These are phyloP conservation scores for Zizania palustris DNA, from an alignment of 202 grass and related monocot species.

Conservation along the genomic window DNA sequence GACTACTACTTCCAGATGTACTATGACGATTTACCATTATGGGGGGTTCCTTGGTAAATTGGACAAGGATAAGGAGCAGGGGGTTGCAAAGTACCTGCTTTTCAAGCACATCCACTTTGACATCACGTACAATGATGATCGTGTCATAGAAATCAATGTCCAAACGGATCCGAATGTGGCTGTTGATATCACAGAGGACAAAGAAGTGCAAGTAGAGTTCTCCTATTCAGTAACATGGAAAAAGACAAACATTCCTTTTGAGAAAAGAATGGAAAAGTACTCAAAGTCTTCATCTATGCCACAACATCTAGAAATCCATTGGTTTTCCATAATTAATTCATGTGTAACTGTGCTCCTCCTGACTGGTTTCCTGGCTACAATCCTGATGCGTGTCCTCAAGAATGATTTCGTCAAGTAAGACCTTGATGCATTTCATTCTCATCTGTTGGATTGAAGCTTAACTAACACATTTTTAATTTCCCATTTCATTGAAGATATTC, in stretches of 20 bases:
- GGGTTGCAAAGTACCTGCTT: constrained; percentile 63
- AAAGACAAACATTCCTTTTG: constrained; percentile 70
- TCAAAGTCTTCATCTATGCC: constrained; percentile 81
- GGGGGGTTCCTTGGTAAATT: constrained; percentile 95
- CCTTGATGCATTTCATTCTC: constrained; percentile 18
- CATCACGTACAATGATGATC: constrained; percentile 71
- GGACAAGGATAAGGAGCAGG: constrained; percentile 70
- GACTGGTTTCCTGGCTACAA: constrained; percentile 88
- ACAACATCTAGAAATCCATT: constrained; percentile 94
- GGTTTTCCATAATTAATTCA: constrained; percentile 96
- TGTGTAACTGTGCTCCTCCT: constrained; percentile 86
- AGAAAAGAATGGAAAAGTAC: constrained; percentile 94
- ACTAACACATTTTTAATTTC: constrained; percentile 32
- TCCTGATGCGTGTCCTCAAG: constrained; percentile 92
- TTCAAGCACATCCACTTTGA: constrained; percentile 98
- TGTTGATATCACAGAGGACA: constrained; percentile 80
- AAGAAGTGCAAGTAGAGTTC: constrained; percentile 71
- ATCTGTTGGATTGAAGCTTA: constrained; percentile 16
- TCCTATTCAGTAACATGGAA: constrained; percentile 92
- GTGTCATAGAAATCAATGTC: constrained; percentile 81
- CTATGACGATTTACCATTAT: constrained; percentile 92
- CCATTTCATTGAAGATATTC: constrained; percentile 60
- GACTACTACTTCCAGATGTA: constrained; percentile 99
- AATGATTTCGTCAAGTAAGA: constrained; percentile 94
- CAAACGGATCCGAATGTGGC: constrained; percentile 68